A percentile compares a stretch with the other conserved stretches of the same genome.
Evolutionary conservation across 306 rosid genomes (phyloP).

Genomic region (Gillenia trifoliata): DNA sequence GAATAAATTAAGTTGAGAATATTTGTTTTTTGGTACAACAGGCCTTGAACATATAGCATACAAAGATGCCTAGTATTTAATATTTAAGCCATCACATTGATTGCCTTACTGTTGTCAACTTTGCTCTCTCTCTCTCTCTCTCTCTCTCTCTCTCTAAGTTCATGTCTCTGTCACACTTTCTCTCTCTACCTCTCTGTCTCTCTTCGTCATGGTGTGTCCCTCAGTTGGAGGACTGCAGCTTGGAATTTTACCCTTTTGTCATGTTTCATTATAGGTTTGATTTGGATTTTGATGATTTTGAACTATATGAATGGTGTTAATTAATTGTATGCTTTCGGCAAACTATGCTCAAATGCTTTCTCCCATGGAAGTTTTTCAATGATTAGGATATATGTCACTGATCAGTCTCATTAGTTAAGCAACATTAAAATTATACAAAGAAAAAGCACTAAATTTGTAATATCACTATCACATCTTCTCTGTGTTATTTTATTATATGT

Average conservation of each 20-base stretch:
- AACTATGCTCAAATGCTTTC: neutral
- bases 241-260: neutral
- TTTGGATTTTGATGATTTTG: neutral
- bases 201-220: slow-evolving; percentile 6
- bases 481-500: too few relatives aligned
- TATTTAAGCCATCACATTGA: slow-evolving; percentile 28
- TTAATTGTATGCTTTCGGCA: too few relatives aligned
- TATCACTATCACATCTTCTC: too few relatives aligned
- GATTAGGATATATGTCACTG: neutral
- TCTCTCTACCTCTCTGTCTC: neutral
- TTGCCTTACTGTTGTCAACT: slow-evolving; percentile 21
- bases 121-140: slow-evolving; percentile 10
- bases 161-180: neutral
- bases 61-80: slow-evolving; percentile 28
- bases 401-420: neutral
- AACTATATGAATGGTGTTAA: too few relatives aligned
- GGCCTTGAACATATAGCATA: slow-evolving; percentile 3
- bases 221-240: slow-evolving; percentile 1
- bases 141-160: slow-evolving; percentile 2
- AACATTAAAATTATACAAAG: neutral
- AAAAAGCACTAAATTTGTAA: neutral
- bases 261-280: neutral
- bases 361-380: too few relatives aligned
- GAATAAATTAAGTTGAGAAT: neutral
- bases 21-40: neutral